Percentiles rank a stretch among this genome's conserved stretches.
phyloP scores from a whole-genome alignment of 2,329 filamentous ascomycete species.

The Curvularia eragrostidis region DNA sequence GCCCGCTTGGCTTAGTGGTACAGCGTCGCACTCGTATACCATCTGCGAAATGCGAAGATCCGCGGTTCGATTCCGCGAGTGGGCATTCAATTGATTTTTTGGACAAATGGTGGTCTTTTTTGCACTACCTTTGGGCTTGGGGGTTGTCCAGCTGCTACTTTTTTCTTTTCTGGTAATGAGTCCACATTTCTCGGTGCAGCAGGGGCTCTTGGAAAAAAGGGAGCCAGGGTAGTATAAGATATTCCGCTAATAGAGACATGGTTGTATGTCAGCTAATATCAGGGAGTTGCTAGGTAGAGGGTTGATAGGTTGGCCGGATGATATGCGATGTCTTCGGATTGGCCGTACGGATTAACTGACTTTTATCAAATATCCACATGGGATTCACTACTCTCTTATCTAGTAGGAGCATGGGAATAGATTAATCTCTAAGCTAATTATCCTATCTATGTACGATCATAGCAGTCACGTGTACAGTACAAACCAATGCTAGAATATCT shows the following conservation, averaged over 20 bases:
- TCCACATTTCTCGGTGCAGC: neutral
- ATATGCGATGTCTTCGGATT: neutral
- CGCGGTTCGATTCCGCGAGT: constrained; percentile 22
- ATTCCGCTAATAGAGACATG: neutral
- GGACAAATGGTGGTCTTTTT: neutral
- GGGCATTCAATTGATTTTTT: neutral
- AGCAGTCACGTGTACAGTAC: too few species aligned
- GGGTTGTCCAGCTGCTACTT: neutral
- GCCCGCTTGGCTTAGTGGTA: constrained; percentile 24
- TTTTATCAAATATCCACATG: neutral
- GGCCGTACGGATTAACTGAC: neutral
- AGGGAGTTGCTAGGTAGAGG: neutral
- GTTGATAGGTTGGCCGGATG: neutral
- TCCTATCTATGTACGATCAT: too few species aligned
- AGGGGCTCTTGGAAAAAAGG: neutral
- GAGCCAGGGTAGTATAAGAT: neutral
- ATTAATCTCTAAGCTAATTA: too few species aligned
- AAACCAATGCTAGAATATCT: too few species aligned
- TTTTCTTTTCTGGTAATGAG: neutral
- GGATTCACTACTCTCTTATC: neutral
- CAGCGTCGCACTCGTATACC: constrained; percentile 23
- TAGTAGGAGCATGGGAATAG: too few species aligned
- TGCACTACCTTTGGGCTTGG: neutral
- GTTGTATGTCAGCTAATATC: neutral
- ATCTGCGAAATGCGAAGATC: constrained; percentile 23